Evolutionary conservation across 371 early-diverging fungal genomes (phyloP), one percentile per base, ranked within the genome.

Genomic region (Mucor plumbeus): DNA sequence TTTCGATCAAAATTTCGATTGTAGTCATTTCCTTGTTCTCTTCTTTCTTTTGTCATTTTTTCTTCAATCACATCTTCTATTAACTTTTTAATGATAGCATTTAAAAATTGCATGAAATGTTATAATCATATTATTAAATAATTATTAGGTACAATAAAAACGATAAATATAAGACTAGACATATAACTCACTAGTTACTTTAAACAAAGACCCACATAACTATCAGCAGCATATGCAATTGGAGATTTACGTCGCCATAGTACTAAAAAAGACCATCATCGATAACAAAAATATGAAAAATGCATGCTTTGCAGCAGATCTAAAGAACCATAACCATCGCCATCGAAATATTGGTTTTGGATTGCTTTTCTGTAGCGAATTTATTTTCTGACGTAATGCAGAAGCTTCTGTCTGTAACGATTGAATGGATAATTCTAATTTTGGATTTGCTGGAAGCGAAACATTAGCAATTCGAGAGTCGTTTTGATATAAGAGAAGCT

Each of bases 171-270:
- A 26, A 53, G 62, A 10, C 50, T 40, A 47, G 43, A 61, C 13
- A 77, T 35, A 14, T 75, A 71, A n/a, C 64, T 59, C 33, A 71
- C 15, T 15, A 69, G 57, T 11, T 39, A 26, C 15, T 11, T 65
- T 1, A 43, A n/a, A 44, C 50, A 19, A 11, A 81, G 80, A 9
- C 70, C 69, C 11, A 68, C 58, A 40, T 73, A 75, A 35, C 62
- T 57, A 2, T 78, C 64, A 13, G 78, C 65, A 1, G 77, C 75
- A 61, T 71, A 76, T 15, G 82, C 78, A 38, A 78, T 70, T 10
- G 82, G 82, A 10, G 78, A 80, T 43, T 72, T 71, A 21, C 74
- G 61, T 43, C 65, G 63, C 70, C 67, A 71, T 2, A 82, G 48
- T 1, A 78, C 63, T 13, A 76, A 9, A 48, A 48, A 79, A 79